Percentiles rank a stretch among this genome's conserved stretches.
These are phyloP conservation scores for Aristolochia contorta DNA, from an alignment of 164 flowering plant species.

Conservation along the genomic window DNA sequence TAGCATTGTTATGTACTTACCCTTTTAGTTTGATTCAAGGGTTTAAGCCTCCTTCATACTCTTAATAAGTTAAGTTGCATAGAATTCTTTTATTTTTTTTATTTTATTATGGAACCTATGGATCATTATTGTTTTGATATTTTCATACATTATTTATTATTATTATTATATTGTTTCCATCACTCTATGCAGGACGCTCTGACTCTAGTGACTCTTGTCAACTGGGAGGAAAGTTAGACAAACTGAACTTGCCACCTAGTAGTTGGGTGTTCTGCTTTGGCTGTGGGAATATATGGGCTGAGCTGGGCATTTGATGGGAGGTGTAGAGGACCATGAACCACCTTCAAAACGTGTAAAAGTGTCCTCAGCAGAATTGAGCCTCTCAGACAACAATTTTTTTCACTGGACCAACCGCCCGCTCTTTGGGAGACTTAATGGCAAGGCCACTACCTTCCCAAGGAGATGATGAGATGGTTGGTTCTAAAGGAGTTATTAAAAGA, in stretches of 20 bases:
- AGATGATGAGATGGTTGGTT: slow-evolving; percentile 59
- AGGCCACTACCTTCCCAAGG: slow-evolving; percentile 47
- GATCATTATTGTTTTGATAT: too few relatives aligned
- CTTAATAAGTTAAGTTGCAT: too few relatives aligned
- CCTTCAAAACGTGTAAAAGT: slow-evolving; percentile 70
- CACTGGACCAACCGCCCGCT: slow-evolving; percentile 32
- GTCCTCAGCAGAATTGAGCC: slow-evolving; percentile 31
- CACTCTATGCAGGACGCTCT: slow-evolving; percentile 5
- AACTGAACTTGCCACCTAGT: background rate
- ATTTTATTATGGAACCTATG: too few relatives aligned
- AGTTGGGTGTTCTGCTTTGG: slow-evolving; percentile 1
- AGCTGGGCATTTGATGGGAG: slow-evolving; percentile 89
- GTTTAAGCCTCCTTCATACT: too few relatives aligned
- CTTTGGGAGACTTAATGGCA: slow-evolving; percentile 59
- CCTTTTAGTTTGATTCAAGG: too few relatives aligned
- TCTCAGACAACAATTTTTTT: slow-evolving; percentile 29
- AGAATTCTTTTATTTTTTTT: too few relatives aligned
- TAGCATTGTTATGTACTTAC: too few relatives aligned
- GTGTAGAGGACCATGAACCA: slow-evolving; percentile 76
- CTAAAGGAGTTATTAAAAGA: slow-evolving; percentile 51
- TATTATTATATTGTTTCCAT: background rate
- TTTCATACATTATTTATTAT: background rate
- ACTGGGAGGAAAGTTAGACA: slow-evolving; percentile 2
- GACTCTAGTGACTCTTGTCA: background rate
- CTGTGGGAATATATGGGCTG: slow-evolving; percentile 63